Evolutionary conservation across 208 protist species (phyloP).

Genomic region (Tritrichomonas musculus): DNA sequence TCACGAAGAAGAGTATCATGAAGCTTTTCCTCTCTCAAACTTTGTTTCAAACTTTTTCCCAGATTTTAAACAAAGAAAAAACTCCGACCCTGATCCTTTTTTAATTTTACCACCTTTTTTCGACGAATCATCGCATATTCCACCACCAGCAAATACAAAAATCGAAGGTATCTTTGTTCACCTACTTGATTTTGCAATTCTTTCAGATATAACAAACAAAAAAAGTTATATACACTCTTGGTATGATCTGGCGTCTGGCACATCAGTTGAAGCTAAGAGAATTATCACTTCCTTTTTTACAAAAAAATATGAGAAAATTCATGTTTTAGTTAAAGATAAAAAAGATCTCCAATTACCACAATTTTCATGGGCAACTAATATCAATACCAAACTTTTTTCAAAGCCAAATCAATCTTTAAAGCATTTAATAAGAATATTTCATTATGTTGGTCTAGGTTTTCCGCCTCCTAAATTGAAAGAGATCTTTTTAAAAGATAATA

Average conservation of each 20-base stretch:
- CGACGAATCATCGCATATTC: neutral
- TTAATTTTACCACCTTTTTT: neutral
- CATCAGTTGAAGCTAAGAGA: neutral
- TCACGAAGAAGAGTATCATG: neutral
- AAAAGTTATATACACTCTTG: neutral
- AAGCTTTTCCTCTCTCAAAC: neutral
- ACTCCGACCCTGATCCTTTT: neutral
- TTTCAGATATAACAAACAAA: neutral
- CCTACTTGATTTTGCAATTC: neutral
- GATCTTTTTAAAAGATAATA: neutral
- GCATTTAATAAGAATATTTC: neutral
- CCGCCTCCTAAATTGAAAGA: neutral
- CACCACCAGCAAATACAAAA: neutral
- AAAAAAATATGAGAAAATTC: neutral
- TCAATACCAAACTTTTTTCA: neutral
- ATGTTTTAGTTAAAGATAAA: no score
- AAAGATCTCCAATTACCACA: neutral
- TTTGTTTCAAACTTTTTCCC: neutral
- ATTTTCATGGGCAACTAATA: neutral
- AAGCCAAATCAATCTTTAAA: no score
- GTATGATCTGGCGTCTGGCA: neutral
- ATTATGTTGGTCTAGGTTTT: constrained; percentile 32
- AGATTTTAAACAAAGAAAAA: neutral
- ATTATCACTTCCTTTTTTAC: neutral
- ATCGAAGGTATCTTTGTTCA: neutral